These are phyloP conservation scores for Tetradesmus lagerheimii DNA, from an alignment of 139 green algal genomes.

Conservation along the genomic window DNA sequence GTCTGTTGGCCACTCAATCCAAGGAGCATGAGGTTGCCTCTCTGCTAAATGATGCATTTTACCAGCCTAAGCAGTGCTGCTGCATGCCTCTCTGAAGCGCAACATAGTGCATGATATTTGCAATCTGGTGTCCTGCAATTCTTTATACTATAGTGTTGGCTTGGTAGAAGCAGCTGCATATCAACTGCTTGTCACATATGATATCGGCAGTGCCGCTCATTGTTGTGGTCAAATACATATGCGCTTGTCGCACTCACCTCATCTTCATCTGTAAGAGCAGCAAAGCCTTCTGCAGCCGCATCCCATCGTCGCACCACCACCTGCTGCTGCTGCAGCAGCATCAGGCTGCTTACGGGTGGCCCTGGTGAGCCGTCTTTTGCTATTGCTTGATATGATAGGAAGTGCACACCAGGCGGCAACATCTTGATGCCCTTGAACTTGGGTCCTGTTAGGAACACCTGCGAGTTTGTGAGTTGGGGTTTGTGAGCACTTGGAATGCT, in stretches of 20 bases:
- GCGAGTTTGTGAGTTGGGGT: background rate
- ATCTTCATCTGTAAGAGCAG: constrained; percentile 68
- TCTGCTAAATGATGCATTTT: no score
- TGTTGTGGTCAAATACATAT: no score
- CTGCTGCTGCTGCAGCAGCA: background rate
- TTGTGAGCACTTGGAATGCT: background rate
- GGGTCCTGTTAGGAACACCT: constrained; percentile 83
- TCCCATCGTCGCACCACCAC: constrained; percentile 79
- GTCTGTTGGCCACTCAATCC: no score
- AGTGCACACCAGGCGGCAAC: constrained; percentile 87
- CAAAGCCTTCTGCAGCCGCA: constrained; percentile 64
- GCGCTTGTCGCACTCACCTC: constrained; percentile 68
- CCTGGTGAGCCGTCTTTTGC: constrained; percentile 51
- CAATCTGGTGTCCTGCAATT: no score
- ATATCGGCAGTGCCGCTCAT: no score
- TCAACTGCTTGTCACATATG: no score
- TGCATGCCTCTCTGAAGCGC: no score
- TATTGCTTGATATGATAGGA: constrained; percentile 78
- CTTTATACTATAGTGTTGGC: no score
- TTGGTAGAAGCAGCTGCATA: no score
- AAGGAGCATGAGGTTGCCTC: no score
- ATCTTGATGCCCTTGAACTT: constrained; percentile 94
- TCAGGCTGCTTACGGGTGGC: constrained; percentile 21
- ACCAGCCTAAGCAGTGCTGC: no score
- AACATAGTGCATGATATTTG: no score